Conservation (phyloP, 2,329 filamentous ascomycete genomes). For the Cordyceps tenuipes region DNA sequence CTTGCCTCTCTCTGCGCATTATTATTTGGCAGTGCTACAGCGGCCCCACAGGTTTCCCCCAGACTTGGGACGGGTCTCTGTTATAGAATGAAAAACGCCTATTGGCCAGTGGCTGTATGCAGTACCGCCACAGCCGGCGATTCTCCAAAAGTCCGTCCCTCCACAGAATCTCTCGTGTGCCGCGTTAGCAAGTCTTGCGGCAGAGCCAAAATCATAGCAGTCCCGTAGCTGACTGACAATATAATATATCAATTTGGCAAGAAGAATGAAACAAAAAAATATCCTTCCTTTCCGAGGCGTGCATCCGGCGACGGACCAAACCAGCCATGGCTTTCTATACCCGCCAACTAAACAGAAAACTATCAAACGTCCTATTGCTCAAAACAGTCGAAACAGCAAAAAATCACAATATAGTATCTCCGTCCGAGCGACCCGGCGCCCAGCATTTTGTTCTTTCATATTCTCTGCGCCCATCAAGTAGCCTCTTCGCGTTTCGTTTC, state of each 20-base stretch:
- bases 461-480: not conserved
- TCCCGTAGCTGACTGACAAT: not conserved
- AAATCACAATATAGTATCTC: not conserved
- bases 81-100: not conserved
- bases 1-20: not conserved
- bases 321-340: constrained; percentile 14
- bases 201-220: no score
- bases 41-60: constrained; percentile 1
- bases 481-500: not conserved
- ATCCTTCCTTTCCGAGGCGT: constrained; percentile 10
- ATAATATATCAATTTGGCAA: constrained; percentile 6
- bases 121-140: not conserved
- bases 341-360: constrained; percentile 11
- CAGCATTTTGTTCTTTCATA: not conserved
- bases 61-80: not conserved
- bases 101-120: not conserved
- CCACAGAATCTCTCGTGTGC: not conserved
- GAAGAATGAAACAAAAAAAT: constrained; percentile 1
- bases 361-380: constrained; percentile 1
- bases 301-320: constrained; percentile 13
- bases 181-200: no score
- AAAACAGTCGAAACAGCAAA: constrained; percentile 10
- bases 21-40: not conserved
- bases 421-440: constrained; percentile 3
- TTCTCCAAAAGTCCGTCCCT: constrained; percentile 4